phyloP scores from a whole-genome alignment of 768 basidiomycete genomes.

The Lepiota brunneoincarnata region DNA sequence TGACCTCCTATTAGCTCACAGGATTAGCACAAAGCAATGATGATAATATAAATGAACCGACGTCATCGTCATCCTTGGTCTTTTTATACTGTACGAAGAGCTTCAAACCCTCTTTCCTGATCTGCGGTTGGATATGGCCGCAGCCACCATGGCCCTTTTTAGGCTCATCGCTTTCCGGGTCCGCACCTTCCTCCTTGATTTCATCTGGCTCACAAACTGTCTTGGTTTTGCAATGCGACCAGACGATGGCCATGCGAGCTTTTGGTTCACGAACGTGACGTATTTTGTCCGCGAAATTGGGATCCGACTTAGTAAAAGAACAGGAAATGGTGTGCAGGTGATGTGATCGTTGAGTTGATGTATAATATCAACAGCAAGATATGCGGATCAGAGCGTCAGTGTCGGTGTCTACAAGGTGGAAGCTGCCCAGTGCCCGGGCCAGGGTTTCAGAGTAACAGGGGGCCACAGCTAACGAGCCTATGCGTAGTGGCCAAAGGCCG shows the following conservation, averaged over 20 bases:
- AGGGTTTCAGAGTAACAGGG: constrained; percentile 43
- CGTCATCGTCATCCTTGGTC: constrained; percentile 93
- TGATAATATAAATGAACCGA: constrained; percentile 34
- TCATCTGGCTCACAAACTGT: constrained; percentile 88
- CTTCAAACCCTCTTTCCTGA: constrained; percentile 94
- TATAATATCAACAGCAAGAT: constrained; percentile 33
- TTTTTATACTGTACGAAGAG: constrained; percentile 94
- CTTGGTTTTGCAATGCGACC: constrained; percentile 85
- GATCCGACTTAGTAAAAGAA: constrained; percentile 65
- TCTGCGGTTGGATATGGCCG: constrained; percentile 84
- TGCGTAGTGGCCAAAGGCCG: constrained; percentile 60
- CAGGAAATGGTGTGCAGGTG: constrained; percentile 19
- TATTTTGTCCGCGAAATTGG: constrained; percentile 82
- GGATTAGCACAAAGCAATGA: constrained; percentile 15
- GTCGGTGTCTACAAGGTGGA: constrained; percentile 36
- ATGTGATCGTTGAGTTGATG: constrained; percentile 22
- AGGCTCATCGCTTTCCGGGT: constrained; percentile 62
- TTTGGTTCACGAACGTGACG: constrained; percentile 86
- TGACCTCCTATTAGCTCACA: constrained; percentile 56
- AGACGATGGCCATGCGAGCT: constrained; percentile 82
- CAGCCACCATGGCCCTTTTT: constrained; percentile 97
- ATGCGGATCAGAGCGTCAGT: constrained; percentile 70
- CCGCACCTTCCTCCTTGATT: constrained; percentile 80
- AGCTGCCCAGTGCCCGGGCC: constrained; percentile 18
- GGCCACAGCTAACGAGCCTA: constrained; percentile 56